Conservation (phyloP, 1,139 yeast genomes). For the Saccharomyces hybrid region DNA sequence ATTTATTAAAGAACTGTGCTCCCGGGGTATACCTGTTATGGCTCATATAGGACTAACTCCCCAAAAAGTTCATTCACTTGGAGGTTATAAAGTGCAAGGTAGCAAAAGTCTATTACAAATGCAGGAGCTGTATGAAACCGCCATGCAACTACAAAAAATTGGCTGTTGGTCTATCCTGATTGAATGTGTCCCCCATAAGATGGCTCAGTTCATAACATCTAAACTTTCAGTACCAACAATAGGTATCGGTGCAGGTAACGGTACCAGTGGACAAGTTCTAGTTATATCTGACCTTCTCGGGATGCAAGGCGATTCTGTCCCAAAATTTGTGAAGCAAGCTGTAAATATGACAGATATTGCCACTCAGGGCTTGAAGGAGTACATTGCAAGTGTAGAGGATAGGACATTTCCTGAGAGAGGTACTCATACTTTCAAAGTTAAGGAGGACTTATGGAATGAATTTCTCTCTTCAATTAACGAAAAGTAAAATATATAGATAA, state of each 20-base stretch:
- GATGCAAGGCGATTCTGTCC: conserved; percentile 50
- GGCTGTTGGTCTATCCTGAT: conserved; percentile 73
- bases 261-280: conserved; percentile 80
- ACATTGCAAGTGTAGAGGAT: conserved; percentile 49
- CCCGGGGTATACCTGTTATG: conserved; percentile 77
- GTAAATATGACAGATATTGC: conserved; percentile 45
- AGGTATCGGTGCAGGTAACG: conserved; percentile 92
- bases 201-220: conserved; percentile 61
- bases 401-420: conserved; percentile 52
- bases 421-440: conserved; percentile 63
- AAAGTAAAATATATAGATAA: conserved; percentile 5
- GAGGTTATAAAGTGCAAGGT: conserved; percentile 90
- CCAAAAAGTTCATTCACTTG: conserved; percentile 67
- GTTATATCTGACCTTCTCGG: conserved; percentile 84
- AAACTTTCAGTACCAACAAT: conserved; percentile 67
- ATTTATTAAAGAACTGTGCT: conserved; percentile 19
- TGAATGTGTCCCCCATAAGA: conserved; percentile 76
- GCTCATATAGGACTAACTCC: conserved; percentile 94
- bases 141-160: conserved; percentile 58
- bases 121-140: conserved; percentile 53
- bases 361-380: conserved; percentile 45
- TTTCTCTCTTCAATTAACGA: conserved; percentile 25
- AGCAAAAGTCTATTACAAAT: conserved; percentile 48
- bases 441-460: conserved; percentile 52
- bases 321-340: conserved; percentile 75